Base-by-base conservation (phyloP, 176 grass and related monocot species). In the Rhynchospora tenuis region DNA sequence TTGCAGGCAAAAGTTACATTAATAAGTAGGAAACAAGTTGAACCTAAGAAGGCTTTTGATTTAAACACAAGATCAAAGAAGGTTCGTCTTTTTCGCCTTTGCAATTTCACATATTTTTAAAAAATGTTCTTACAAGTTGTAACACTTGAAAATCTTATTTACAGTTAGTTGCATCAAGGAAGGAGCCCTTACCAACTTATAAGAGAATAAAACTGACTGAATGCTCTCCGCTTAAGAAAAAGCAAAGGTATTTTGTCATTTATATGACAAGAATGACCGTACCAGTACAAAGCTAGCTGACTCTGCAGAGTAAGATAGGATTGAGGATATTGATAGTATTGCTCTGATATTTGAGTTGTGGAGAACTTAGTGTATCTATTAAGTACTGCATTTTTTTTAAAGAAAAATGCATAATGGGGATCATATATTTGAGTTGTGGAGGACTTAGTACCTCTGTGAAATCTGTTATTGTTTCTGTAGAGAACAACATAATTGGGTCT, bases 241-340 rank as follows among this genome's bases (percentile, higher is more conserved):
- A 82, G 45, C 80, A 82, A 82, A 82, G 80, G 80, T 82, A 67
- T 12, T 24, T 54, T 51, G 15, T 60, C 11, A 27, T 81, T 55
- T 31, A 19, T 77, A 12, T 56, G 56, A 27, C 0, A 4, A 54
- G 15, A 24, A 76, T 55, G n/a, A 52, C 11, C 22, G 55, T 76
- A 76, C 43, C 20, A 48, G 68, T 72, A 47, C 5, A 72, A 60
- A 61, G 15, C 65, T 43, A 68, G 65, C 15, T 67, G 7, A 73
- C 19, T 8, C 20, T 73, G 43, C 16, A 11, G 1, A 17, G 12
- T 19, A 47, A 48, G 69, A 14, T n/a, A 48, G 44, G 23, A 73
- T 7, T 46, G 67, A 72, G 38, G 43, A 47, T 50, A 76, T 56
- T 70, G 33, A 45, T 28, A 12, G 71, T 75, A 75, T 52, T 75